Evolutionary conservation across 2,329 filamentous ascomycete species (phyloP).

Genomic region (Beauveria sp.): DNA sequence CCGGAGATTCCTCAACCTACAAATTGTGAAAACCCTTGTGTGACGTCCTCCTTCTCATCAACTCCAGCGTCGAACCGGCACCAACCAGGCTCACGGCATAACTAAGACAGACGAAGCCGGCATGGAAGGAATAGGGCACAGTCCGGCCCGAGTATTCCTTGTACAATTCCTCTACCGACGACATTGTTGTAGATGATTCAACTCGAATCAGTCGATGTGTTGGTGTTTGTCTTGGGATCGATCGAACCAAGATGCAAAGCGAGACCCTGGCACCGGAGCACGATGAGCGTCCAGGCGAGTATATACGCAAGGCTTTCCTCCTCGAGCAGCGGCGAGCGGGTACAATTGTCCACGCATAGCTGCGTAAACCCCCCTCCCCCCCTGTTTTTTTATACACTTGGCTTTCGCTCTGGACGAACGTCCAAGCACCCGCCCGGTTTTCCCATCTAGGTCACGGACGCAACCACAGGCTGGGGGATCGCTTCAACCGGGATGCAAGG

Average conservation of each 20-base stretch:
- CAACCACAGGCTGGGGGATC: background rate
- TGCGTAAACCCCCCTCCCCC: background rate
- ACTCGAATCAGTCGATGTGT: background rate
- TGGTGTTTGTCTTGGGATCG: background rate
- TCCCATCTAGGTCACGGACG: background rate
- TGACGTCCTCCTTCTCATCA: constrained; percentile 69
- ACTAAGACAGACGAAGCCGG: constrained; percentile 63
- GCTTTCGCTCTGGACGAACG: background rate
- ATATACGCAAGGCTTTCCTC: background rate
- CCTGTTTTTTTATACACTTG: background rate
- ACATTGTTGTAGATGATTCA: background rate
- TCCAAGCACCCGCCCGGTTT: background rate
- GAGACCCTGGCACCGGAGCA: background rate
- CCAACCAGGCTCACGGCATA: constrained; percentile 71
- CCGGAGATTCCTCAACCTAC: constrained; percentile 33
- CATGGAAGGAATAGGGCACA: constrained; percentile 42
- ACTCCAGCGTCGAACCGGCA: constrained; percentile 69
- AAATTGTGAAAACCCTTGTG: constrained; percentile 62
- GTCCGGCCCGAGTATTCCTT: constrained; percentile 35
- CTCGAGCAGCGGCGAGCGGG: background rate
- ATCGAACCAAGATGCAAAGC: background rate
- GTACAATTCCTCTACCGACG: constrained; percentile 23
- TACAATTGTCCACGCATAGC: background rate
- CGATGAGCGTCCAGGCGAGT: background rate
- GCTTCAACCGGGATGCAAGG: background rate